Percentiles rank a stretch among this genome's conserved stretches.
Conservation (phyloP, 805 yeast species). For the Huiozyma naganishii region DNA sequence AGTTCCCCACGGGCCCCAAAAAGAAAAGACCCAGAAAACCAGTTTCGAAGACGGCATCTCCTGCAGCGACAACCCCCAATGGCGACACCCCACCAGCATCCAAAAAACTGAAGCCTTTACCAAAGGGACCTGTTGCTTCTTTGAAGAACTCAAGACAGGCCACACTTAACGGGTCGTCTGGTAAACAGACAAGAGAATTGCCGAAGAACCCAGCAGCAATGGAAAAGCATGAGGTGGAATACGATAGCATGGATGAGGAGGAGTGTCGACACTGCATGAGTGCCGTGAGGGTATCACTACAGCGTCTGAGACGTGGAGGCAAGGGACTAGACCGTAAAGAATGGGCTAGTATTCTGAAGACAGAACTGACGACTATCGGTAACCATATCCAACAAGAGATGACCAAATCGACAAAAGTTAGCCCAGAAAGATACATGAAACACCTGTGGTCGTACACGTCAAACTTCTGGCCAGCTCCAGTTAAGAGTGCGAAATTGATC, state of each 20-base stretch:
- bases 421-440: constrained; percentile 36
- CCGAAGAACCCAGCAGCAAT: constrained; percentile 1
- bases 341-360: constrained; percentile 62
- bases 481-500: constrained; percentile 58
- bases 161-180: constrained; percentile 2
- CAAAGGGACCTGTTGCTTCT: constrained; percentile 19
- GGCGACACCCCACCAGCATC: constrained; percentile 7
- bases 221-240: constrained; percentile 35
- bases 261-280: constrained; percentile 50
- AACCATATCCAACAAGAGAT: constrained; percentile 46
- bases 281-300: constrained; percentile 57
- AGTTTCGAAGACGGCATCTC: constrained; percentile 2
- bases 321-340: constrained; percentile 64
- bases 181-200: constrained; percentile 2
- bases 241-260: constrained; percentile 70
- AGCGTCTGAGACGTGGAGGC: constrained; percentile 58
- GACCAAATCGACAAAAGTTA: constrained; percentile 16
- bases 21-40: constrained; percentile 23
- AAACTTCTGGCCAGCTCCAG: constrained; percentile 79
- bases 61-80: constrained; percentile 7
- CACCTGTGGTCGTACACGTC: constrained; percentile 82
- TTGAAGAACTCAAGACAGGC: constrained; percentile 7
- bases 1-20: constrained; percentile 17
- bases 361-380: constrained; percentile 63
- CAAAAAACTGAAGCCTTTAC: constrained; percentile 19